Conservation (phyloP, 768 basidiomycete species). For the Boletus fagicola region DNA sequence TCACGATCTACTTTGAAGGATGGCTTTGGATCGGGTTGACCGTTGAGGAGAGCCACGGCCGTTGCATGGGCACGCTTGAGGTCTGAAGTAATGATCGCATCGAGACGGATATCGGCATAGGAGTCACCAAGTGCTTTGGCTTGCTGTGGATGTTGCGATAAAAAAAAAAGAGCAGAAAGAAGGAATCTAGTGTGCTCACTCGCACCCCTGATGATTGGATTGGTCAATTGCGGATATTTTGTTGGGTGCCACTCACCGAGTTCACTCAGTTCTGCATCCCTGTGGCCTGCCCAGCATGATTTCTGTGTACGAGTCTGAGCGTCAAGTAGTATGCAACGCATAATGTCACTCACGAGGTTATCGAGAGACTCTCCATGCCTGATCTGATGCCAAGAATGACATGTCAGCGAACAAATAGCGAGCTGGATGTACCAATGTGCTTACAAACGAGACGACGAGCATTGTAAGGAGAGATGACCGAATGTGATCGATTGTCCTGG, state of each 20-base stretch:
- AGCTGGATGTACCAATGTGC: background rate
- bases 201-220: constrained; percentile 47
- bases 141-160: constrained; percentile 43
- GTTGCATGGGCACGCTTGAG: constrained; percentile 64
- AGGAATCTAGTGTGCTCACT: constrained; percentile 31
- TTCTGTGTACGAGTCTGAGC: constrained; percentile 30
- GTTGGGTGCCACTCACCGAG: constrained; percentile 52
- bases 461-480: constrained; percentile 5
- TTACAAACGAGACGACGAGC: constrained; percentile 29
- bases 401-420: background rate
- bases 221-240: background rate
- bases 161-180: background rate
- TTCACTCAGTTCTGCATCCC: constrained; percentile 69
- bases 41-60: constrained; percentile 52
- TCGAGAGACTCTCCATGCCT: constrained; percentile 79
- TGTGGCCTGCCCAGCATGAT: constrained; percentile 71
- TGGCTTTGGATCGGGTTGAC: constrained; percentile 47
- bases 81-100: constrained; percentile 63
- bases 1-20: constrained; percentile 47
- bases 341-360: constrained; percentile 51
- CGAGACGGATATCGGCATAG: constrained; percentile 47
- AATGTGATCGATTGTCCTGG: background rate
- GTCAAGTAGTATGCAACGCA: no score
- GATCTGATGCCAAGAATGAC: constrained; percentile 40
- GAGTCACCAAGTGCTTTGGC: constrained; percentile 58